Evolutionary conservation across 768 basidiomycete genomes (phyloP).

Genomic region (Gelatoporia subvermispora): DNA sequence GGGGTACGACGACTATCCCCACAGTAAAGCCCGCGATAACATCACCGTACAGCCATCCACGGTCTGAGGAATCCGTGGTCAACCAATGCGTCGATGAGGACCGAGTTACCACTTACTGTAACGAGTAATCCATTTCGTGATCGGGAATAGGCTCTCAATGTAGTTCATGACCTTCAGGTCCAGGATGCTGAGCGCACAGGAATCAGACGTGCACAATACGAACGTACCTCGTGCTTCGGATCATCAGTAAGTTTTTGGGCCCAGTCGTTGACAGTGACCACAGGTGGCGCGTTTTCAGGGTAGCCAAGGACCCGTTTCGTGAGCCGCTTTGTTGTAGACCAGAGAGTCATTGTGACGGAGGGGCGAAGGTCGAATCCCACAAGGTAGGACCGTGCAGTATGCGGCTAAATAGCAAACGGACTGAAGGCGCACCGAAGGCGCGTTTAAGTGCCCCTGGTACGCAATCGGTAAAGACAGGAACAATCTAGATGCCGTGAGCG

Average conservation of each 20-base stretch:
- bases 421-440: no score
- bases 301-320: conserved; percentile 57
- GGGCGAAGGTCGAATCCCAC: background rate
- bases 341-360: conserved; percentile 30
- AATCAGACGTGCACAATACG: background rate
- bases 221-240: conserved; percentile 49
- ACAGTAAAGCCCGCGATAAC: conserved; percentile 89
- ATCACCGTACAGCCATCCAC: conserved; percentile 82
- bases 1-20: conserved; percentile 92
- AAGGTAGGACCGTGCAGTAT: background rate
- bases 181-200: conserved; percentile 2
- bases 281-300: conserved; percentile 54
- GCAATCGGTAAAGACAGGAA: no score
- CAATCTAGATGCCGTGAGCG: no score
- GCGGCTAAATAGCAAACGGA: background rate
- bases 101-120: conserved; percentile 57
- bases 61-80: conserved; percentile 34
- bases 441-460: no score
- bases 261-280: conserved; percentile 58
- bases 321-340: conserved; percentile 33
- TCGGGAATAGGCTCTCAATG: conserved; percentile 74
- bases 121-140: conserved; percentile 77
- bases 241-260: conserved; percentile 33
- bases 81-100: background rate
- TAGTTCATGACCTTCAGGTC: conserved; percentile 53